Evolutionary conservation across 2,329 filamentous ascomycete genomes (phyloP).

Genomic region (Pseudogymnoascus sp.): DNA sequence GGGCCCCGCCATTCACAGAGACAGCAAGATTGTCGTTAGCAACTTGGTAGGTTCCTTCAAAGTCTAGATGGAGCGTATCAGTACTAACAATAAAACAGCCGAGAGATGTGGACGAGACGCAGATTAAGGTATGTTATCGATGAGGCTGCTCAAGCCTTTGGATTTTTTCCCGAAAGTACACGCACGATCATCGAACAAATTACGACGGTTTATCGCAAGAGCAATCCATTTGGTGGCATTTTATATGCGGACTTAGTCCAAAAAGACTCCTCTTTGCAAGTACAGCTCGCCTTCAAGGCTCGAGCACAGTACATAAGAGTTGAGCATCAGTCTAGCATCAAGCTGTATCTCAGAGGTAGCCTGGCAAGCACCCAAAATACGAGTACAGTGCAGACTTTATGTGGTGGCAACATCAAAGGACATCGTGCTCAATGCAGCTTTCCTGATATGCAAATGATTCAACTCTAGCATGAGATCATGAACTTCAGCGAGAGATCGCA

Average conservation of each 20-base stretch:
- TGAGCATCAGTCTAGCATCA: slow-evolving; percentile 48
- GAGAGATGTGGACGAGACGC: slow-evolving; percentile 88
- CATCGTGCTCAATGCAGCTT: slow-evolving; percentile 6
- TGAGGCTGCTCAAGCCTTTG: slow-evolving; percentile 61
- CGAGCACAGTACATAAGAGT: slow-evolving; percentile 43
- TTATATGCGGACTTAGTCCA: slow-evolving; percentile 9
- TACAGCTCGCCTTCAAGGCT: slow-evolving; percentile 21
- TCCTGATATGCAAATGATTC: neutral
- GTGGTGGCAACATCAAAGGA: slow-evolving; percentile 3
- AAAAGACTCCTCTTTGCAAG: slow-evolving; percentile 1
- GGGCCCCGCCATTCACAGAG: slow-evolving; percentile 57
- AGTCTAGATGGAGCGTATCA: neutral
- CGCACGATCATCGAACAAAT: slow-evolving; percentile 14
- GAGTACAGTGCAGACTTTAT: slow-evolving; percentile 30
- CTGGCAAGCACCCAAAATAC: slow-evolving; percentile 44
- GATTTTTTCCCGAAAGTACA: slow-evolving; percentile 66
- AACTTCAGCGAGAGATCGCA: slow-evolving; percentile 40
- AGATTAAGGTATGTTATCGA: slow-evolving; percentile 99
- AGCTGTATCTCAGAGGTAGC: slow-evolving; percentile 38
- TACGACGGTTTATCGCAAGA: slow-evolving; percentile 3
- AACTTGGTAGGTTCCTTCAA: slow-evolving; percentile 68
- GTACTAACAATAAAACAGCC: slow-evolving; percentile 50
- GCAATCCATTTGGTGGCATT: slow-evolving; percentile 5
- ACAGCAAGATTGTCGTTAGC: slow-evolving; percentile 98
- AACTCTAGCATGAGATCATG: slow-evolving; percentile 21